Conservation (phyloP, 805 yeast genomes). For the Candida montana region DNA sequence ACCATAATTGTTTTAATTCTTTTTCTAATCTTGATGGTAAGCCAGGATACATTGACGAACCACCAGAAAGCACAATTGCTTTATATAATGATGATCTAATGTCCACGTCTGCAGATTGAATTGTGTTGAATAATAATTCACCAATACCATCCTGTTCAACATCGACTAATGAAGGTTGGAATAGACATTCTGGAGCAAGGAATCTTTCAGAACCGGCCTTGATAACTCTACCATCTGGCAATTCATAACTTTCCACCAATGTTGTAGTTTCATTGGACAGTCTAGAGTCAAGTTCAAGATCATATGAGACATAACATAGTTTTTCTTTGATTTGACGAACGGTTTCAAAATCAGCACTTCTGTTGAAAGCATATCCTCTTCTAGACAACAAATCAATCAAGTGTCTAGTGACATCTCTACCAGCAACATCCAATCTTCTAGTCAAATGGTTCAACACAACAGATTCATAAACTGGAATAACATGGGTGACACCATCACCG, state of each 20-base stretch:
- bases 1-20: slow-evolving; percentile 95
- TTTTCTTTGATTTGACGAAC: slow-evolving; percentile 97
- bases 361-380: slow-evolving; percentile 95
- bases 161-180: slow-evolving; percentile 93
- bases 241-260: slow-evolving; percentile 82
- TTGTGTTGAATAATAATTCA: slow-evolving; percentile 83
- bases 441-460: slow-evolving; percentile 95
- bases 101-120: slow-evolving; percentile 93
- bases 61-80: slow-evolving; percentile 94
- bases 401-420: slow-evolving; percentile 97
- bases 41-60: slow-evolving; percentile 98
- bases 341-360: slow-evolving; percentile 98
- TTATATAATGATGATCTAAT: slow-evolving; percentile 82
- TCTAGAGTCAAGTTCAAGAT: slow-evolving; percentile 81
- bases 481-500: slow-evolving; percentile 83
- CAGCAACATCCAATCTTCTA: slow-evolving; percentile 91
- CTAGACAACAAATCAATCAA: slow-evolving; percentile 85
- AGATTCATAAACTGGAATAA: slow-evolving; percentile 96
- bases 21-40: slow-evolving; percentile 92
- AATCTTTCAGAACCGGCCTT: slow-evolving; percentile 94
- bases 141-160: slow-evolving; percentile 97
- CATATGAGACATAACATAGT: slow-evolving; percentile 91
- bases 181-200: slow-evolving; percentile 94
- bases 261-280: slow-evolving; percentile 94
- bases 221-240: slow-evolving; percentile 94